These are phyloP conservation scores for Eurotiales sp. DNA, from an alignment of 2,329 filamentous ascomycete genomes.

Conservation along the genomic window DNA sequence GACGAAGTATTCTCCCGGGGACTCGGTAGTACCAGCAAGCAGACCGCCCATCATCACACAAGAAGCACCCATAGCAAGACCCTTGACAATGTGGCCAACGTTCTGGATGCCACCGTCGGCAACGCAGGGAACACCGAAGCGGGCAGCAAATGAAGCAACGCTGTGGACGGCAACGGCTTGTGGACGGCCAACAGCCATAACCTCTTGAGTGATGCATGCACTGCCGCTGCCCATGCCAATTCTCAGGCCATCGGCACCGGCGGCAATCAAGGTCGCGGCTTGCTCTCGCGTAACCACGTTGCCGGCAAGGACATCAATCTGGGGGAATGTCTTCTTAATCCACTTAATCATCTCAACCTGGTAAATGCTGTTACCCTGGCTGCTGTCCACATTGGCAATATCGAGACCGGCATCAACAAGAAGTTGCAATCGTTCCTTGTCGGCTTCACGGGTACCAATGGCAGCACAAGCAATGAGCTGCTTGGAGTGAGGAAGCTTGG, in stretches of 20 bases:
- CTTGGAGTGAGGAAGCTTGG: constrained; percentile 94
- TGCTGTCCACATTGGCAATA: constrained; percentile 91
- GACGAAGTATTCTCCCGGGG: constrained; percentile 93
- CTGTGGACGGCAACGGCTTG: constrained; percentile 91
- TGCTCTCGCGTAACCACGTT: constrained; percentile 98
- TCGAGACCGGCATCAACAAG: constrained; percentile 94
- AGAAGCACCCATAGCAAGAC: constrained; percentile 85
- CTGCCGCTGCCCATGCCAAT: constrained; percentile 99
- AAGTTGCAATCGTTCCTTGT: constrained; percentile 79
- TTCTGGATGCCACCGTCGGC: constrained; percentile 98
- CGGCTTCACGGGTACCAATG: constrained; percentile 90
- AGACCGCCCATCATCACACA: constrained; percentile 99
- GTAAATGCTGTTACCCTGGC: constrained; percentile 97
- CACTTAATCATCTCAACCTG: constrained; percentile 98
- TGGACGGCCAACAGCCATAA: constrained; percentile 97
- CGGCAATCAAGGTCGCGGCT: constrained; percentile 85
- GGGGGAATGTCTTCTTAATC: constrained; percentile 81
- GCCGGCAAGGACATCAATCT: constrained; percentile 91
- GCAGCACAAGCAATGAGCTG: constrained; percentile 94
- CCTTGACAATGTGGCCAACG: constrained; percentile 98
- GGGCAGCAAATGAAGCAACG: constrained; percentile 82
- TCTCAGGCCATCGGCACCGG: constrained; percentile 90
- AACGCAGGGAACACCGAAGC: constrained; percentile 95
- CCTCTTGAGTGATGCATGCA: constrained; percentile 98
- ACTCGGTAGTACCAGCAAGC: constrained; percentile 94